These are phyloP conservation scores for Populus deltoides DNA, from an alignment of 345 rosid genomes.

Conservation along the genomic window DNA sequence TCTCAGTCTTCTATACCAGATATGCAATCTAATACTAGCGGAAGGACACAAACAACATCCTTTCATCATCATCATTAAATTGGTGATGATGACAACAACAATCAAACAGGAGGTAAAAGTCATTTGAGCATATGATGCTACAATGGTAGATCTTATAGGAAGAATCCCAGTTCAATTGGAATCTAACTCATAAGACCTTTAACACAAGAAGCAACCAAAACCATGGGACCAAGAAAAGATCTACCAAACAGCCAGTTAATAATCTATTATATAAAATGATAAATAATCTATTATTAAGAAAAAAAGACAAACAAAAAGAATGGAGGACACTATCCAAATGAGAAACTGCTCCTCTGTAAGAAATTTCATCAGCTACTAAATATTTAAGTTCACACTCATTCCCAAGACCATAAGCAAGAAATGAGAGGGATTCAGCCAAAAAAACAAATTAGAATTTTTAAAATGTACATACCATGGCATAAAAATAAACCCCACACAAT, in stretches of 20 bases:
- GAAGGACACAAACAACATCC: neutral
- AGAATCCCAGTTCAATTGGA: neutral
- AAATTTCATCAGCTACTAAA: neutral
- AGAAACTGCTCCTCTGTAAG: neutral
- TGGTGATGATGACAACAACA: neutral
- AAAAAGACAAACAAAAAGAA: neutral
- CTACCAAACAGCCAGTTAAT: neutral
- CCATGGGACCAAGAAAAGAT: neutral
- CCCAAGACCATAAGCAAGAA: neutral
- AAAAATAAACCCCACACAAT: neutral
- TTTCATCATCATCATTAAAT: neutral
- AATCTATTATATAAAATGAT: neutral
- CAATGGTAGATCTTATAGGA: neutral
- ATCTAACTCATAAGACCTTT: neutral
- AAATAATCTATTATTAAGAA: neutral
- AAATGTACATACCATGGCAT: neutral
- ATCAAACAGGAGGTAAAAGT: neutral
- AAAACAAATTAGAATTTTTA: neutral
- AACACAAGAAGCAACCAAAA: neutral
- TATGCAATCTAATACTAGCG: neutral
- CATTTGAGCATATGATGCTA: neutral
- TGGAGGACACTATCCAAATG: neutral
- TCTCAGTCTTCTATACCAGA: neutral
- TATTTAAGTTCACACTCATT: neutral
- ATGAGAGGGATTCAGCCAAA: neutral